Conservation (phyloP, 176 grass and related monocot genomes). For the Phragmites australis region DNA sequence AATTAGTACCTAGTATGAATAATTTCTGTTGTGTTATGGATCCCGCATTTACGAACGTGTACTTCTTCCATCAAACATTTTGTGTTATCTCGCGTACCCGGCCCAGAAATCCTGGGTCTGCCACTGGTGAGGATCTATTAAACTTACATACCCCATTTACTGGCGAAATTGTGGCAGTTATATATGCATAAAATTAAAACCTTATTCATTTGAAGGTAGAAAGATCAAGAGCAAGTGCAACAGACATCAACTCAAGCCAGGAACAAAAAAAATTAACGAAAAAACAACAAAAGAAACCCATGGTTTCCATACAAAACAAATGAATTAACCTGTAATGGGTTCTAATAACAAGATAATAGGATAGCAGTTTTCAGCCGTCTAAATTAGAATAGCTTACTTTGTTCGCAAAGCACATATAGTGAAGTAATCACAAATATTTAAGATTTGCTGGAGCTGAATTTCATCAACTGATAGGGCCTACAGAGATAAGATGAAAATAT, state of each 20-base stretch:
- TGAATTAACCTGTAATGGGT: constrained; percentile 34
- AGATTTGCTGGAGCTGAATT: constrained; percentile 77
- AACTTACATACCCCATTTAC: constrained; percentile 1
- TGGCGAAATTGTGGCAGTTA: background rate
- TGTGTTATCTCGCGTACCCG: too few species aligned
- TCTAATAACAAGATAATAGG: background rate
- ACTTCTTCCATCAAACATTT: too few species aligned
- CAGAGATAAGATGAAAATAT: constrained; percentile 37
- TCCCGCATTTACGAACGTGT: too few species aligned
- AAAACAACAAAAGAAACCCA: constrained; percentile 14
- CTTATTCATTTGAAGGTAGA: constrained; percentile 19
- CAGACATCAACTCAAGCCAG: background rate
- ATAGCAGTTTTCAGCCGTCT: constrained; percentile 17
- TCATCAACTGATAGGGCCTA: constrained; percentile 77
- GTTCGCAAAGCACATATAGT: constrained; percentile 76
- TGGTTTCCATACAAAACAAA: constrained; percentile 30
- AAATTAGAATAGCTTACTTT: constrained; percentile 62
- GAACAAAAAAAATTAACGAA: background rate
- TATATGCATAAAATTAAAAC: background rate
- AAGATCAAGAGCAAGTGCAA: background rate
- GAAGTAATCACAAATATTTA: constrained; percentile 80
- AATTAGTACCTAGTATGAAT: too few species aligned
- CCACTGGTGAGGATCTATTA: background rate
- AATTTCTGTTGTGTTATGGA: too few species aligned
- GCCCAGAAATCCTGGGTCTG: too few species aligned